Evolutionary conservation across 2,329 filamentous ascomycete genomes (phyloP), one percentile per base, ranked within the genome.

Genomic region (Hymenoscyphus albidus): DNA sequence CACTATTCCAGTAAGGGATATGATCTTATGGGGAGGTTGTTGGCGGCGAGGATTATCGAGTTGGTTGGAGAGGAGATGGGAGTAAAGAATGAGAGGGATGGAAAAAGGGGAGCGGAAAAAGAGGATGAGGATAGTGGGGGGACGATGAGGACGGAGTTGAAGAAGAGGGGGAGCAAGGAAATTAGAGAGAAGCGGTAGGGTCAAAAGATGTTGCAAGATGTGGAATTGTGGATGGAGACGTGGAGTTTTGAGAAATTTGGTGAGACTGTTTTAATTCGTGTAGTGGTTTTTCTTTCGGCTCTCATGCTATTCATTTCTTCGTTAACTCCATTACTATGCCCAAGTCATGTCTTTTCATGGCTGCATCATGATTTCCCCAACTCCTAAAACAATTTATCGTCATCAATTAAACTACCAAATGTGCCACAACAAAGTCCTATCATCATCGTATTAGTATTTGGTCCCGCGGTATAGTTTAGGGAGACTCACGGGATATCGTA

Each of bases 401-500:
- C 31, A 16, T 55, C 18, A 4, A 31, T 74, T 62, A 80, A 44
- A 78, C 79, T 44, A 81, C 79, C 62, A 87, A 73, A 74, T 85
- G 80, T 13, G 78, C 79, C 27, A 82, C 81, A 55, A 87, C 85
- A 70, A 87, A 87, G 40, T 85, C 82, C 83, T 85, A 62, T 0
- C 59, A 5, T 61, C 58, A 55, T 40, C 16, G 35, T 27, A 12
- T 54, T 5, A 54, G 18, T 27, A 22, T 54, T 27, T 18, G 31
- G 12, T 12, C 18, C 31, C 48, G 18, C 22, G 18, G 22, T 4
- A 54, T 35, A 13, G 5, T 13, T 54, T 54, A 9, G 3, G 78
- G 82, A 76, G 89, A 78, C 83, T 76, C 75, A 87, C 89, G 27
- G 95, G 93, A 76, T 94, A 92, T 74, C 91, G 86, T 69, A 86